Base-by-base conservation (phyloP, 139 green algal genomes). In the Picochlorum sp. region DNA sequence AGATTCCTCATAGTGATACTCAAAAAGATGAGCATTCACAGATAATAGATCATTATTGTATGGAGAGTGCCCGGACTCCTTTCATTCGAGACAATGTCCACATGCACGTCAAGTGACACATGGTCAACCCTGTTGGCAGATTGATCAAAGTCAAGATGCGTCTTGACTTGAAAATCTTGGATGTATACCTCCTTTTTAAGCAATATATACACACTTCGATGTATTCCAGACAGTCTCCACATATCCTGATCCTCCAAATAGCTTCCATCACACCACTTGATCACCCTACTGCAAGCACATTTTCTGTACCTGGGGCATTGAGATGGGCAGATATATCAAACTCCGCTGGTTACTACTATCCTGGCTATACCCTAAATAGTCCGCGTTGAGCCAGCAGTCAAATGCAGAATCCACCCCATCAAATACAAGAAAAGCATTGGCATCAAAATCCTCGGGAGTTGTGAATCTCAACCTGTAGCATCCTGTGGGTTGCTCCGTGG, bases 241-340 rank as follows among this genome's bases (percentile, higher is more conserved):
- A 96, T 92, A 74, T 99, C 94, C 47, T 92, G 83, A 69, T 98
- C 94, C 45, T 99, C 94, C 15, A 99, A 70, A 76, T 98, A 98
- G 32, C 81, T 95, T 4, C 88, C 94, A 67, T 98, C 94, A 56
- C 82, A 90, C 85, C 87, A 98, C 15, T 90, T 81, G 71, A 95
- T 75, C 2, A 95, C 89, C 81, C 92, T 62, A 52, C 15, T 2
- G 82, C 81, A 41, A 96, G 68, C 14, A 81, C 45, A 61, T 94
- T 95, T 23, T 20, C 62, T 6, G 52, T 67, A 1, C 65, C 24
- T 28, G 47, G 32, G 50, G 94, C 63, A 21, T 78, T 13, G 5
- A 59, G 13, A 21, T 11, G 15, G 4, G 59, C 15, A 2, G 83
- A 90, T 14, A 96, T 73, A 3, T 98, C 90, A 77, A 96, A 98